Percentiles rank a stretch among this genome's conserved stretches.
Evolutionary conservation across 305 asterid genomes (phyloP).

Genomic region (Vinca major): DNA sequence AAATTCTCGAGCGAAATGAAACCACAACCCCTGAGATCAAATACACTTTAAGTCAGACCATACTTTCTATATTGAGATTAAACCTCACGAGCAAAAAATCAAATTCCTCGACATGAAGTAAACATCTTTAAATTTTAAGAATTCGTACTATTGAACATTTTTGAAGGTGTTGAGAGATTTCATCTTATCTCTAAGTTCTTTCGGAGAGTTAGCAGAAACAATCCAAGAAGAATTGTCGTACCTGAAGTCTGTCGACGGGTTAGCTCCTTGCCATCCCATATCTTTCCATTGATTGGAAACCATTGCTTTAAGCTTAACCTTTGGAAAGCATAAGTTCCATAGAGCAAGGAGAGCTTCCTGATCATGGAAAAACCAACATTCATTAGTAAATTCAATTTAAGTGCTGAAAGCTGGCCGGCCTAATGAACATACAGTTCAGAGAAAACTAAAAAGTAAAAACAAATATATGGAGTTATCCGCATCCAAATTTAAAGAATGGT

Average conservation of each 20-base stretch:
- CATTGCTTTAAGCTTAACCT: conserved; percentile 56
- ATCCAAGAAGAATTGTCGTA: conserved; percentile 5
- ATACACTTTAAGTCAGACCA: conserved; percentile 23
- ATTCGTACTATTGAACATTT: background rate
- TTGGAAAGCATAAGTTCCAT: conserved; percentile 73
- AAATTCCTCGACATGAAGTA: background rate
- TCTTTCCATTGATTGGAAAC: conserved; percentile 97
- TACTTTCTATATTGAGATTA: background rate
- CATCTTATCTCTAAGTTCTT: background rate
- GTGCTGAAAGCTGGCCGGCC: background rate
- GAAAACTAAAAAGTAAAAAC: background rate
- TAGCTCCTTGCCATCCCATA: conserved; percentile 98
- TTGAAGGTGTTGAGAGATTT: background rate
- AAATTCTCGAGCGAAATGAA: conserved; percentile 88
- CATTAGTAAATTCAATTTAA: background rate
- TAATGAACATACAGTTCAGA: background rate
- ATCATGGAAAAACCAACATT: conserved; percentile 9
- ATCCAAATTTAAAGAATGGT: background rate
- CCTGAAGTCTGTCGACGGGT: conserved; percentile 98
- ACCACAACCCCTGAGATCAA: conserved; percentile 77
- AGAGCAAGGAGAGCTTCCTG: conserved; percentile 73
- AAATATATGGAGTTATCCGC: background rate
- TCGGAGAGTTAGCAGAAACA: background rate
- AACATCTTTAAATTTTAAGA: background rate
- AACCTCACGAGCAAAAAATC: background rate